These are phyloP conservation scores for Ambrosia artemisiifolia DNA, from an alignment of 129 eudicot genomes.

Conservation along the genomic window DNA sequence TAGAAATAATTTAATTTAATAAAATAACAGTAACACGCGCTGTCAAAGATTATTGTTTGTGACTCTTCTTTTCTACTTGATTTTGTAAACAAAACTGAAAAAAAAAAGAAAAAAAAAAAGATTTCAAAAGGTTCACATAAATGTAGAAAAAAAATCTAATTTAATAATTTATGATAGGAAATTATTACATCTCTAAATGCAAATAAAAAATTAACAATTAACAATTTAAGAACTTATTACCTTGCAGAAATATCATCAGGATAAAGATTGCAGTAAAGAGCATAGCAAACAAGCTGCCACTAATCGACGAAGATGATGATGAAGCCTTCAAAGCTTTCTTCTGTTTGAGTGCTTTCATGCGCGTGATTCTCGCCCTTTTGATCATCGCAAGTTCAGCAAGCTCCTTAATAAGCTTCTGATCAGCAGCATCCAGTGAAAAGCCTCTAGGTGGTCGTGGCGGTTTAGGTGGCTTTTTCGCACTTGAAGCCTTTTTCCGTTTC, in stretches of 20 bases:
- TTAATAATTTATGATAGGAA: not conserved
- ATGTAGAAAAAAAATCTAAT: too few relatives aligned
- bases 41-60: not conserved
- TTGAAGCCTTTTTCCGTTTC: constrained; percentile 46
- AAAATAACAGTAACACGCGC: not conserved
- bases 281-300: constrained; percentile 63
- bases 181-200: not conserved
- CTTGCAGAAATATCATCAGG: constrained; percentile 63
- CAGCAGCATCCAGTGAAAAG: constrained; percentile 72
- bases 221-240: constrained; percentile 22
- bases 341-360: constrained; percentile 75
- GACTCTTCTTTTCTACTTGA: not conserved
- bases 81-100: too few relatives aligned
- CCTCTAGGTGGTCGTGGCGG: constrained; percentile 84
- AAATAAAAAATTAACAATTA: not conserved
- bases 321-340: constrained; percentile 59
- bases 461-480: constrained; percentile 63
- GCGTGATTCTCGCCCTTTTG: constrained; percentile 64
- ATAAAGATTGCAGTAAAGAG: constrained; percentile 56
- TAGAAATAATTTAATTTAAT: too few relatives aligned
- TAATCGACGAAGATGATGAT: constrained; percentile 38
- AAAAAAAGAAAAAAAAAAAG: too few relatives aligned
- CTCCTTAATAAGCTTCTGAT: constrained; percentile 81
- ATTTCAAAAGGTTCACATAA: too few relatives aligned
- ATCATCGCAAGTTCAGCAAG: constrained; percentile 71